Evolutionary conservation across 768 basidiomycete genomes (phyloP).

Genomic region (Suillus sp.): DNA sequence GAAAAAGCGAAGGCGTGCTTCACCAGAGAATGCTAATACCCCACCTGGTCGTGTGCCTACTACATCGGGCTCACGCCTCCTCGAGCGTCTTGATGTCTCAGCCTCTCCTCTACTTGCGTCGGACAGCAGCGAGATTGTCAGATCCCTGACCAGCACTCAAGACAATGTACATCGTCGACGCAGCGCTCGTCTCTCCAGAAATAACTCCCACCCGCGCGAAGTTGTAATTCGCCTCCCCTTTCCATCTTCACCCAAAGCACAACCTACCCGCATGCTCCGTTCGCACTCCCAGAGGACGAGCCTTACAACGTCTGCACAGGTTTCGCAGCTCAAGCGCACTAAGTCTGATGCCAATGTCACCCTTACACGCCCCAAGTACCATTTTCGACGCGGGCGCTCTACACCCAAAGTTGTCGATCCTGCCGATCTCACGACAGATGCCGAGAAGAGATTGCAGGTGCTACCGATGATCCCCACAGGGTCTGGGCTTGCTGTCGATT

Average conservation of each 20-base stretch:
- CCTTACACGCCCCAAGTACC: neutral
- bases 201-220: constrained; percentile 16
- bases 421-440: neutral
- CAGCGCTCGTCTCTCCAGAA: constrained; percentile 25
- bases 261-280: constrained; percentile 26
- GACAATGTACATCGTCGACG: constrained; percentile 20
- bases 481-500: neutral
- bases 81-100: constrained; percentile 31
- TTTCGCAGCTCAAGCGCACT: neutral
- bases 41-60: constrained; percentile 6
- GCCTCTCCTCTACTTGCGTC: constrained; percentile 25
- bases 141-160: neutral
- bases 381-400: constrained; percentile 1
- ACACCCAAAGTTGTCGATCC: neutral
- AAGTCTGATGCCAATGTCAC: constrained; percentile 4
- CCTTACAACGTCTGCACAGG: neutral
- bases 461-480: neutral
- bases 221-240: constrained; percentile 29
- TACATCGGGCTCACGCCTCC: constrained; percentile 20
- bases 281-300: constrained; percentile 24
- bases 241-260: constrained; percentile 19
- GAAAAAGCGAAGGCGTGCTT: constrained; percentile 13
- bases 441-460: neutral
- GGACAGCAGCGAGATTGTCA: constrained; percentile 8
- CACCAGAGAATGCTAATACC: neutral